phyloP scores from a whole-genome alignment of 202 grass and related monocot genomes.

The Cymbopogon flexuosus region DNA sequence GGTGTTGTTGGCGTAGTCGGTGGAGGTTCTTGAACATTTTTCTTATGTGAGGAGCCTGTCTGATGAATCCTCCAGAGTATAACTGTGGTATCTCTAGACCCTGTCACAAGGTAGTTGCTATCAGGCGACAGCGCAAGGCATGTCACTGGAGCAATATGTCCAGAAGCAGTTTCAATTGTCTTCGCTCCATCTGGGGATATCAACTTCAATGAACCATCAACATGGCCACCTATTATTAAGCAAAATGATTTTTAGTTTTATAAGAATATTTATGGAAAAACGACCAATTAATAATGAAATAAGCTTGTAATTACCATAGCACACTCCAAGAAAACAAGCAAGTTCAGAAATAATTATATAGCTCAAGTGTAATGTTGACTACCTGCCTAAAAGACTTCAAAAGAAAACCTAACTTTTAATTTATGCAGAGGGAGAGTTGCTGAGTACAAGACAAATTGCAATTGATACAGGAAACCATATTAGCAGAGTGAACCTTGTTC shows the following conservation, averaged over 20 bases:
- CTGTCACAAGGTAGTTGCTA: conserved; percentile 83
- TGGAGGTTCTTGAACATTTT: conserved; percentile 59
- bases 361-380: not conserved
- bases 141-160: conserved; percentile 86
- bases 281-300: conserved; percentile 9
- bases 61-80: conserved; percentile 88
- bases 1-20: conserved; percentile 52
- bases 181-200: conserved; percentile 80
- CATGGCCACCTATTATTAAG: conserved; percentile 77
- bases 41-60: conserved; percentile 50
- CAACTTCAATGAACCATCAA: conserved; percentile 87
- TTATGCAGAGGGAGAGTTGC: not conserved
- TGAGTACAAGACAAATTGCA: not conserved
- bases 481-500: not conserved
- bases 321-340: conserved; percentile 6
- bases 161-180: conserved; percentile 78
- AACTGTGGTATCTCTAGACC: conserved; percentile 83
- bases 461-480: conserved; percentile 22
- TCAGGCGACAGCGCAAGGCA: conserved; percentile 78
- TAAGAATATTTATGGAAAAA: conserved; percentile 9
- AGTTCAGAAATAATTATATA: conserved; percentile 12
- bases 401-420: not conserved
- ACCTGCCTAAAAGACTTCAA: not conserved
- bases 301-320: not conserved
- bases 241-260: conserved; percentile 33